Evolutionary conservation across 2,329 filamentous ascomycete species (phyloP), one percentile per base, ranked within the genome.

Genomic region (Myotisia sp.): DNA sequence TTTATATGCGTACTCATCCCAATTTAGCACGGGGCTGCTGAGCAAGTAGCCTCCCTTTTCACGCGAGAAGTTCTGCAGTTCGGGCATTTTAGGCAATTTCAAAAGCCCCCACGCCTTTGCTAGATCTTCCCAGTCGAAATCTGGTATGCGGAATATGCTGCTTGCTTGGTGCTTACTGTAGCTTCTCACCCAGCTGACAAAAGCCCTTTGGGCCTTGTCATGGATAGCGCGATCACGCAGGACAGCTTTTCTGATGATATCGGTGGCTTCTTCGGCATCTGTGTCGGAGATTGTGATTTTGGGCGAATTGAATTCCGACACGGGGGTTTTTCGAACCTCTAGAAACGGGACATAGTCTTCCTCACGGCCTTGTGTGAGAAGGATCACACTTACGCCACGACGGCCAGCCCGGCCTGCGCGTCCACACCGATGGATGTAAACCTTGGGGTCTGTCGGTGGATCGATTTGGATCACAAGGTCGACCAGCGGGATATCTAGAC

Each of bases 381-480:
- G 77, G 1, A 92, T 76, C 1, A 95, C 72, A 9, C 85, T 84
- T 13, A 94, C 61, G 0, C 90, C 90, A 41, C 78, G 76, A 12
- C 73, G 66, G 5, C 74, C 74, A 0, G 74, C 74, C 39, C 74
- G 61, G 4, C 74, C 74, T 8, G 74, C 71, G 23, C 74, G 68
- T 20, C 74, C 74, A 42, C 72, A 76, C 34, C 74, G 63, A 49
- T 78, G 74, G 24, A 78, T 71, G 47, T 77, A 78, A 7, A 81
- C 85, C 54, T 95, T 95, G 0, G 86, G 83, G 47, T 94, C 86
- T 26, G 79, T 83, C 2, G 76, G 76, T 2, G 76, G 80, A 52
- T 94, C 86, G 27, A 94, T 67, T 52, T 94, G 87, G 1, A 93
- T 71, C 3, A 94, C 86, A 2, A 94, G 68, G 51, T 94, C 87